Conservation (phyloP, 345 rosid species). For the Linum usitatissimum region DNA sequence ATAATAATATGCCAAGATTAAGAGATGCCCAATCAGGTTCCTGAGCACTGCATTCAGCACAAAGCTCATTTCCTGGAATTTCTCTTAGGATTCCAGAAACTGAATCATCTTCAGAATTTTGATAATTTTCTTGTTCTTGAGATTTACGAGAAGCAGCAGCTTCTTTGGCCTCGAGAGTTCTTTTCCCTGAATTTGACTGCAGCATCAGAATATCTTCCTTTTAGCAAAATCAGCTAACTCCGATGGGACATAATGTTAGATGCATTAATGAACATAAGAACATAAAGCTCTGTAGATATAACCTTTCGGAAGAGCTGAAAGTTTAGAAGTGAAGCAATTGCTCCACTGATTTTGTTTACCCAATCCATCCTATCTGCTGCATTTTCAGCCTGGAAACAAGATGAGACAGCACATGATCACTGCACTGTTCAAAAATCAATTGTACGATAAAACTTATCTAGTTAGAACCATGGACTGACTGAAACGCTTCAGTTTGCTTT, state of each 20-base stretch:
- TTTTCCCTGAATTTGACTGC: constrained; percentile 34
- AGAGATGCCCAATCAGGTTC: constrained; percentile 91
- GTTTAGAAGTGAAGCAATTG: constrained; percentile 59
- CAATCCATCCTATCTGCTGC: constrained; percentile 78
- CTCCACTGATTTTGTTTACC: constrained; percentile 66
- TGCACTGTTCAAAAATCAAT: neutral
- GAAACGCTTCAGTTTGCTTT: neutral
- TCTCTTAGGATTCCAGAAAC: constrained; percentile 39
- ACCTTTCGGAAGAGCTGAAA: constrained; percentile 67
- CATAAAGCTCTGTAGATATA: constrained; percentile 4
- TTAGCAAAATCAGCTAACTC: constrained; percentile 10
- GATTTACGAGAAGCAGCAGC: constrained; percentile 25
- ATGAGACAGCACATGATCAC: neutral
- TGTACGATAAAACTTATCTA: neutral
- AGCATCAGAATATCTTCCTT: constrained; percentile 13
- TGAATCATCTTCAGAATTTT: constrained; percentile 23
- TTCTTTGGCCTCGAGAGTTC: constrained; percentile 24
- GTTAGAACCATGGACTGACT: neutral
- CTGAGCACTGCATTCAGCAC: constrained; percentile 75
- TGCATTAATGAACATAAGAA: constrained; percentile 3
- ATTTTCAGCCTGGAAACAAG: constrained; percentile 63
- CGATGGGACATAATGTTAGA: constrained; percentile 4
- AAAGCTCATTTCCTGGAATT: constrained; percentile 66
- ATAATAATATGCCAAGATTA: constrained; percentile 75
- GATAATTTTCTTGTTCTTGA: constrained; percentile 18